phyloP scores from a whole-genome alignment of 495 filamentous ascomycete genomes.

The Neurospora sp. region DNA sequence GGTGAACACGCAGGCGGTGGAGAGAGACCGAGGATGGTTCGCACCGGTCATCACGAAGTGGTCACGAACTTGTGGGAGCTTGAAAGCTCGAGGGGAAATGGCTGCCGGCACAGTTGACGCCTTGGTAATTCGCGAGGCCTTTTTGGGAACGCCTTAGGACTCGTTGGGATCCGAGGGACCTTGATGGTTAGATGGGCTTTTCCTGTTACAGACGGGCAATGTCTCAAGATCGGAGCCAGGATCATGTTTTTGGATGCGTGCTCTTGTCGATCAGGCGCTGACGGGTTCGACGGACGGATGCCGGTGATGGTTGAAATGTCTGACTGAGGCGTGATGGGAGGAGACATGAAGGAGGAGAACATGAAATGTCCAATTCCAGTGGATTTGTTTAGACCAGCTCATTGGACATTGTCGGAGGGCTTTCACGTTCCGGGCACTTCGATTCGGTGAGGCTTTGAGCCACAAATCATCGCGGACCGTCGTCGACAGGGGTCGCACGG shows the following conservation, averaged over 20 bases:
- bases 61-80: not conserved
- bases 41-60: not conserved
- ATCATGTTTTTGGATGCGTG: not conserved
- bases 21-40: not conserved
- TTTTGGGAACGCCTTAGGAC: not conserved
- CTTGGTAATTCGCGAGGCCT: not conserved
- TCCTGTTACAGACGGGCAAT: not conserved
- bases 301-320: not conserved
- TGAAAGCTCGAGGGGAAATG: not conserved
- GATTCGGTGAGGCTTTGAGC: not conserved
- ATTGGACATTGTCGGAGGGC: not conserved
- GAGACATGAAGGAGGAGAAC: not conserved
- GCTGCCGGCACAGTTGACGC: not conserved
- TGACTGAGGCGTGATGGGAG: not conserved
- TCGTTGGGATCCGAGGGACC: not conserved
- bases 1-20: not conserved
- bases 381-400: not conserved
- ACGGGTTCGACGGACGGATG: not conserved
- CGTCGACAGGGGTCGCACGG: not conserved
- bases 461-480: not conserved
- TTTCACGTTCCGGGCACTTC: not conserved
- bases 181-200: not conserved
- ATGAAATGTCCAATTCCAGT: not conserved
- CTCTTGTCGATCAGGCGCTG: not conserved
- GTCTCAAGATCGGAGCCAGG: not conserved